Evolutionary conservation across 306 rosid genomes (phyloP), one percentile per base, ranked within the genome.

Genomic region (Gastrolobium bilobum): DNA sequence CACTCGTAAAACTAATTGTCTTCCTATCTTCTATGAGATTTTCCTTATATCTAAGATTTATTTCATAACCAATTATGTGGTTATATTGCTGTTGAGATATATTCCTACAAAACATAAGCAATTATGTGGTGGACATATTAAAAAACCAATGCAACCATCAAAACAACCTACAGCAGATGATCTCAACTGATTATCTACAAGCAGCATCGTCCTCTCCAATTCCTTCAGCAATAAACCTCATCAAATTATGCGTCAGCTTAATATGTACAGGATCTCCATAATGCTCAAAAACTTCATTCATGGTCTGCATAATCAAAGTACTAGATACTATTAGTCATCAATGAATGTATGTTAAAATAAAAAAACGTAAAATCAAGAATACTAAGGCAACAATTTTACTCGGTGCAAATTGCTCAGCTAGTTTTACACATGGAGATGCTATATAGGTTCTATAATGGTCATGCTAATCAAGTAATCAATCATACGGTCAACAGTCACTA

Each of bases 281-380:
- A 75, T 96, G 98, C 92, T 96, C 98, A 78, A 96, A 96, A 80
- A 96, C 99, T 91, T 93, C 93, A 87, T 96, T 96, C 91, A 96
- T 96, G 75, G 98, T 93, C 99, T 96, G 91, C 48, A 48, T 57
- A 73, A 86, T 71, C 75, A 46, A 62, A 40, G 68, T 20, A 43
- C 65, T 42, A 72, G 29, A 13, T 38, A 85, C 34, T 33, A 35
- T 65, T 57, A 65, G 68, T 44, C 51, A 65, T 14, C 50, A 59
- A 38, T 8, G 10, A 76, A 48, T 53, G 61, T 15, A 29, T 5
- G 61, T 35, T 2, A 51, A 46, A 34, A 50, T 38, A 33, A 37
- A 42, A 46, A 59, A 20, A 15, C n/a, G 57, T 10, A 71, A 38
- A 78, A 75, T 66, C 69, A 82, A 78, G 15, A 82, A 42, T 11